Evolutionary conservation across 345 rosid genomes (phyloP).

Genomic region (Mangifera indica): DNA sequence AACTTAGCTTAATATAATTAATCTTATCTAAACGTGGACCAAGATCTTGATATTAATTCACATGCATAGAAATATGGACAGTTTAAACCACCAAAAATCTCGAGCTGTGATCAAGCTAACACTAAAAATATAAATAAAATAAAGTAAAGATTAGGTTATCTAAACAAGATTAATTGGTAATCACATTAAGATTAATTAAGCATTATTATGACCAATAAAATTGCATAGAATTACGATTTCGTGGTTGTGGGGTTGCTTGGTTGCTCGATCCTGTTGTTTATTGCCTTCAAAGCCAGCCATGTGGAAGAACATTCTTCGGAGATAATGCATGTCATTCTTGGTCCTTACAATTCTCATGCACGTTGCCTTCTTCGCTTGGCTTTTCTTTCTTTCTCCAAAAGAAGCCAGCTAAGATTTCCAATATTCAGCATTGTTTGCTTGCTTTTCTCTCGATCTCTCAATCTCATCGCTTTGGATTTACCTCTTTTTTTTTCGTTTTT

Average conservation of each 20-base stretch:
- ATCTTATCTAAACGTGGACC: slow-evolving; percentile 1
- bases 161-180: background rate
- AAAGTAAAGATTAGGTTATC: too few relatives aligned
- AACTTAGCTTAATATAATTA: too few relatives aligned
- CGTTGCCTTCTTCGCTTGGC: too few relatives aligned
- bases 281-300: slow-evolving; percentile 26
- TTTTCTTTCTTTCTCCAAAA: background rate
- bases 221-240: slow-evolving; percentile 18
- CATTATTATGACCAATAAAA: slow-evolving; percentile 1
- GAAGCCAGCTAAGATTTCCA: slow-evolving; percentile 25
- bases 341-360: background rate
- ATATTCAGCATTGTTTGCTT: background rate
- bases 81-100: slow-evolving; percentile 15
- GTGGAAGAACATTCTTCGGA: slow-evolving; percentile 38
- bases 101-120: too few relatives aligned
- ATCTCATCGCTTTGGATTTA: slow-evolving; percentile 19
- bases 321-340: slow-evolving; percentile 21
- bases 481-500: background rate
- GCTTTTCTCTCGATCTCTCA: too few relatives aligned
- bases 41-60: slow-evolving; percentile 17
- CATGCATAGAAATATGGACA: slow-evolving; percentile 27
- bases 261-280: slow-evolving; percentile 12
- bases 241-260: slow-evolving; percentile 23
- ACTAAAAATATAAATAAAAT: too few relatives aligned
- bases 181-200: background rate